Conservation (phyloP, 805 yeast genomes). For the Metschnikowia amazonensis region DNA sequence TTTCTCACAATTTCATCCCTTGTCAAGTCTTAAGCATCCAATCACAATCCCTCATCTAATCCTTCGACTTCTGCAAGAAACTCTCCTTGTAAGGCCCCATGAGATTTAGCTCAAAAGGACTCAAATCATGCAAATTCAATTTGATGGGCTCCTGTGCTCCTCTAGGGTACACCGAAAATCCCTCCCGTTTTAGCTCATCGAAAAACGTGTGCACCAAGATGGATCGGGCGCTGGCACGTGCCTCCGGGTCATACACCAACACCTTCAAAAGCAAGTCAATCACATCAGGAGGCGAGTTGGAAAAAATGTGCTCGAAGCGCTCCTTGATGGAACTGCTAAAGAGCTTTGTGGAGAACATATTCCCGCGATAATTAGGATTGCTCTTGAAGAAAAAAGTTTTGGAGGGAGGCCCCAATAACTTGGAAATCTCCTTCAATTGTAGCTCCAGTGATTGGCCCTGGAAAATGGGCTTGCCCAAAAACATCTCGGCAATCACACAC, state of each 20-base stretch:
- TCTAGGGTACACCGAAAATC: conserved; percentile 53
- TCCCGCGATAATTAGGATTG: conserved; percentile 73
- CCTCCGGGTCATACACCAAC: conserved; percentile 85
- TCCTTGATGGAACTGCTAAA: conserved; percentile 53
- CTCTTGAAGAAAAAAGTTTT: conserved; percentile 66
- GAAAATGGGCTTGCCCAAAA: conserved; percentile 88
- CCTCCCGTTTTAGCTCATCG: conserved; percentile 68
- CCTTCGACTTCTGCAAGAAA: conserved; percentile 17
- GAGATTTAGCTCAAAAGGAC: conserved; percentile 60
- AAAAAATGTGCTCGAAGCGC: conserved; percentile 46
- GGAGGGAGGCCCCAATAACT: conserved; percentile 83
- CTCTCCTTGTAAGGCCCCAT: conserved; percentile 38
- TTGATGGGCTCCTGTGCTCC: conserved; percentile 40
- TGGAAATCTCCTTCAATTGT: conserved; percentile 87
- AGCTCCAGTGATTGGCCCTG: conserved; percentile 88
- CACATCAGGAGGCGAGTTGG: conserved; percentile 77
- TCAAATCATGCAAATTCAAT: conserved; percentile 62
- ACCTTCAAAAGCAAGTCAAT: conserved; percentile 78
- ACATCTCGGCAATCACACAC: conserved; percentile 93
- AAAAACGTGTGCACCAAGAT: conserved; percentile 88
- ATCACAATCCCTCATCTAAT: neutral
- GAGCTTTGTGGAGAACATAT: conserved; percentile 63
- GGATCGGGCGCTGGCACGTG: conserved; percentile 73
- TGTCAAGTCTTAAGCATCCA: no score
- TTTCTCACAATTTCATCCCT: no score